Evolutionary conservation across 108 stramenopile genomes (phyloP), one percentile per base, ranked within the genome.

Genomic region (Conticribra weissflogii): DNA sequence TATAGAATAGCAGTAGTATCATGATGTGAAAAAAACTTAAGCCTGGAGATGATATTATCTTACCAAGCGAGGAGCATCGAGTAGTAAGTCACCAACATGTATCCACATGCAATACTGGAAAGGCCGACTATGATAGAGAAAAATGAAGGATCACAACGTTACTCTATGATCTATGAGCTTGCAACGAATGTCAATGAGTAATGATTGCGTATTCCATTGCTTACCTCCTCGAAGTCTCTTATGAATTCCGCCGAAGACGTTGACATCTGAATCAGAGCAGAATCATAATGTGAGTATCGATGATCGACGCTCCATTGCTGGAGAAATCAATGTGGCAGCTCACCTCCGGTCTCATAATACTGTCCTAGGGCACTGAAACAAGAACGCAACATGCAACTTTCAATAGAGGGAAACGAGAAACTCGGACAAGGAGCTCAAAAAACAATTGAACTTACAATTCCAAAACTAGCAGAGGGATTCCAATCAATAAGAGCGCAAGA

Each of bases 221-320:
- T n/a, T n/a, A n/a, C n/a, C n/a, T 28, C 85, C 88, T 32, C 78
- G 54, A 32, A 86, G 71, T 24, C 81, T 59, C 28, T 57, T 49
- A 59, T 83, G 76, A 48, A 88, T 81, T n/a, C 52, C 54, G 25
- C 83, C 85, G 63, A 88, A 88, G 58, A 81, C 78, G 29, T 81
- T 74, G 30, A 83, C 72, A 31, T 79, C 82, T 58, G 32, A 18
- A 32, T 54, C 9, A 54, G 15, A 54, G 19, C 28, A 27, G 19
- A 54, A 54, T 54, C 15, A 24, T 54, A 27, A 12, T 27, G 44
- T 45, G 15, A 8, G 15, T 27, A 15, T 15, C 8, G 15, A 23
- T 3, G 19, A 53, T 27, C 24, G 16, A 54, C 28, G 16, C 12
- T 15, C 15, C 44, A 45, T 17, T 17, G 19, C 3, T 17, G 50